phyloP scores from a whole-genome alignment of 805 yeast species.

The Debaryomyces tyrocola region DNA sequence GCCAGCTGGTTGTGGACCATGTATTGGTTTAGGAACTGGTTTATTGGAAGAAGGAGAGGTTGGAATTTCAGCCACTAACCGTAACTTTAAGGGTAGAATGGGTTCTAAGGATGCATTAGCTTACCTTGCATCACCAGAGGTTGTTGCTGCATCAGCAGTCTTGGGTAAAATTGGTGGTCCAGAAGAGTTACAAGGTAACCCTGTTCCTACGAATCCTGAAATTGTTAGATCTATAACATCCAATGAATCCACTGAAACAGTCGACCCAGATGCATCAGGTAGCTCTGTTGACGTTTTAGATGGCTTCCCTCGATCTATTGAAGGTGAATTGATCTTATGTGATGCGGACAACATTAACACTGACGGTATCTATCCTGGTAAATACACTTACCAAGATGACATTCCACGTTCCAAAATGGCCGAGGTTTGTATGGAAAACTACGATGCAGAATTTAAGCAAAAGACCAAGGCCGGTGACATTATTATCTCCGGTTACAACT shows the following conservation, averaged over 20 bases:
- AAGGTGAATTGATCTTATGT: constrained; percentile 91
- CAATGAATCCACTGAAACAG: constrained; percentile 25
- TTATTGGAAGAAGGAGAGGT: constrained; percentile 93
- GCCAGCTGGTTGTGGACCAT: constrained; percentile 99
- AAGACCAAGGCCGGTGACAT: constrained; percentile 89
- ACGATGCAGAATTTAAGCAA: constrained; percentile 81
- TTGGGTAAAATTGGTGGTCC: constrained; percentile 93
- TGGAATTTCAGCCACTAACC: constrained; percentile 96
- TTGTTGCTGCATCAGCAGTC: constrained; percentile 98
- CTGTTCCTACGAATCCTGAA: constrained; percentile 44
- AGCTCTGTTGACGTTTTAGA: constrained; percentile 71
- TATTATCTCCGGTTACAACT: constrained; percentile 87
- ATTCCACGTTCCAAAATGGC: constrained; percentile 96
- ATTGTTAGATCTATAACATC: constrained; percentile 46
- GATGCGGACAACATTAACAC: constrained; percentile 97
- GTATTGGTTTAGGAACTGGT: constrained; percentile 97
- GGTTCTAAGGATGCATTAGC: constrained; percentile 97
- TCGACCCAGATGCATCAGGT: constrained; percentile 30
- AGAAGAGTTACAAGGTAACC: constrained; percentile 69
- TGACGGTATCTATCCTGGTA: constrained; percentile 98
- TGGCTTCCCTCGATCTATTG: constrained; percentile 87
- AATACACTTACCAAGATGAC: constrained; percentile 98
- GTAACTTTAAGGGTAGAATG: constrained; percentile 99
- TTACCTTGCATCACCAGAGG: constrained; percentile 94
- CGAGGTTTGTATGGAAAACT: constrained; percentile 98